Base-by-base conservation (phyloP, 140 eudicot species). In the Senecio squalidus region DNA sequence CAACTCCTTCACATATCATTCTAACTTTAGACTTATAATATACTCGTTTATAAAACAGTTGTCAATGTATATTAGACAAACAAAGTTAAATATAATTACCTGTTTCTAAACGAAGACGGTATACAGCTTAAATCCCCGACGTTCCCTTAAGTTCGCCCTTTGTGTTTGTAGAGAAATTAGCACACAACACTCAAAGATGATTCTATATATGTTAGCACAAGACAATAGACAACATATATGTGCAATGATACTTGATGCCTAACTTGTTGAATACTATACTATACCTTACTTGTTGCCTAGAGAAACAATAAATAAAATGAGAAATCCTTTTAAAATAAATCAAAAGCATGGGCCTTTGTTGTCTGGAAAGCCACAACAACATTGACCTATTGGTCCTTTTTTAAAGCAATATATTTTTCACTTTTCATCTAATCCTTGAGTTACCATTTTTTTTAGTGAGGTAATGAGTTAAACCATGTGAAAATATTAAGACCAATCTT, bases 351-450 rank as follows among this genome's bases (percentile, higher is more conserved):
- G 78, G 72, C 62, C 78, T 72, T 72, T 56, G 72, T 64, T 72
- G 89, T 86, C 93, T 78, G 83, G 58, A 71, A 39, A 79, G 80
- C 58, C 67, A 64, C 72, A 64, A 67, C 79, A 83, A 70, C 59
- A 72, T 11, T 73, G 78, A 50, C 55, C 68, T 24, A 68, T 83
- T 76, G 78, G 73, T 65, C 62, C 74, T 72, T 68, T 63, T 66
- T 38, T 21, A 79, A 74, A 76, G 73, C 81, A 72, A 36, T 34
- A 64, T 64, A 45, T 62, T 65, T 58, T 50, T 41, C 58, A 60
- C 75, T 69, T 83, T 77, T 70, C 58, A 33, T 55, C 71, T 55
- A 25, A 44, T 48, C 76, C 27, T 50, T 76, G 60, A 49, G 58
- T 20, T 66, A 68, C 58, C 60, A 22, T 46, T 59, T 40, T 21